A percentile compares a stretch with the other conserved stretches of the same genome.
These are phyloP conservation scores for Thelonectria olida DNA, from an alignment of 2,329 filamentous ascomycete species.

Conservation along the genomic window DNA sequence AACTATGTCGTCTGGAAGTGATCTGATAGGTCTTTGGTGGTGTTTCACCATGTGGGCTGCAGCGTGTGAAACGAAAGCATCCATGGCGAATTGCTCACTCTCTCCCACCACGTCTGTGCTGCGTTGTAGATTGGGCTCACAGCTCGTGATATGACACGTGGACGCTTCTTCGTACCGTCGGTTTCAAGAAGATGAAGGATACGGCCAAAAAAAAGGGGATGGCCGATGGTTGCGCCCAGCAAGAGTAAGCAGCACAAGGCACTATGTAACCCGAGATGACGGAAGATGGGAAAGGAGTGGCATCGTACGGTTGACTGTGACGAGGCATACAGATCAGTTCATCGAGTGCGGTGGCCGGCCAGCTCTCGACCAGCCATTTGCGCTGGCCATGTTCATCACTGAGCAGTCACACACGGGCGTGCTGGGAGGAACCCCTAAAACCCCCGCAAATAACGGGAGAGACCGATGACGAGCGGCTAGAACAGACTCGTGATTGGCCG, in stretches of 20 bases:
- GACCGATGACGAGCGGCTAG: neutral
- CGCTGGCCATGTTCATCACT: neutral
- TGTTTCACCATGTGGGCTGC: no score
- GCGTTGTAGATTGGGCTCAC: neutral
- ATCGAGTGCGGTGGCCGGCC: neutral
- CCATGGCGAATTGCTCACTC: no score
- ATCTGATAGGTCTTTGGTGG: no score
- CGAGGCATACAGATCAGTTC: neutral
- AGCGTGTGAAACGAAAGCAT: no score
- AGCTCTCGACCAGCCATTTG: neutral
- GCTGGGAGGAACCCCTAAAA: no score
- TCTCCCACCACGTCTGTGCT: no score
- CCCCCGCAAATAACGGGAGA: neutral
- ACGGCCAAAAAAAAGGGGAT: neutral
- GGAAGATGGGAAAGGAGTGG: neutral
- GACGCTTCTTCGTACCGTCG: neutral
- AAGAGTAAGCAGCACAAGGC: no score
- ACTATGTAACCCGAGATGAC: no score
- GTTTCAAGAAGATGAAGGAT: neutral
- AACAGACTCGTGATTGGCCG: neutral
- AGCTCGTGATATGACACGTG: neutral
- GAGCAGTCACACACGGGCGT: neutral
- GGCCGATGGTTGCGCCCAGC: neutral
- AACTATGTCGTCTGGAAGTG: no score
- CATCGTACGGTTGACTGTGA: neutral